Evolutionary conservation across 768 basidiomycete genomes (phyloP).

Genomic region (Tylopilus rubrobrunneus): DNA sequence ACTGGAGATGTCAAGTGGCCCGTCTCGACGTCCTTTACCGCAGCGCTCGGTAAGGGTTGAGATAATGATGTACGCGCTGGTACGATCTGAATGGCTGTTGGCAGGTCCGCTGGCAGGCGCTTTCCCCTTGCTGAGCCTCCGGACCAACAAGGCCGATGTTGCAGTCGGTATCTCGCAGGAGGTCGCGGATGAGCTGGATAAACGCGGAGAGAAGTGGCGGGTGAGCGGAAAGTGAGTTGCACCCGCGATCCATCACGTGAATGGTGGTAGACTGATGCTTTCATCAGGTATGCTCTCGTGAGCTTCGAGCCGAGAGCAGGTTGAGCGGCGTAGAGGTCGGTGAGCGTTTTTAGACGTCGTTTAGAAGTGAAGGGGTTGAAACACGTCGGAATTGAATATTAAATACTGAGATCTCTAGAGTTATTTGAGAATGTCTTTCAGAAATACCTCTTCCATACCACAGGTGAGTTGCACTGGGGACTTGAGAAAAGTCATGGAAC

Average conservation of each 20-base stretch:
- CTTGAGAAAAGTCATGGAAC: too few relatives aligned
- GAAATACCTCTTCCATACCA: too few relatives aligned
- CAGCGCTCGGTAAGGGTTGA: conserved; percentile 57
- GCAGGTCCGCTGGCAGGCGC: conserved; percentile 73
- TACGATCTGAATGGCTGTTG: conserved; percentile 3
- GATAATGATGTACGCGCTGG: neutral
- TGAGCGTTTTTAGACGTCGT: neutral
- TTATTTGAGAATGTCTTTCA: neutral
- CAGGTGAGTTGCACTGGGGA: too few relatives aligned
- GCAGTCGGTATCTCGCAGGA: conserved; percentile 74
- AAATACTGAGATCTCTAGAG: neutral
- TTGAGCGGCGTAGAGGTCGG: neutral
- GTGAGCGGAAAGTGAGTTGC: conserved; percentile 65
- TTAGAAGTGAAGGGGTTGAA: neutral
- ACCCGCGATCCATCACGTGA: neutral
- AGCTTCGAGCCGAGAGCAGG: conserved; percentile 24
- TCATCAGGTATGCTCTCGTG: conserved; percentile 28
- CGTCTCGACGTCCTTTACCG: conserved; percentile 66
- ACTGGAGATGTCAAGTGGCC: conserved; percentile 91
- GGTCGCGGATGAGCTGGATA: conserved; percentile 64
- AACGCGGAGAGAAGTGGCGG: conserved; percentile 67
- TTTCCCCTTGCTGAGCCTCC: conserved; percentile 78
- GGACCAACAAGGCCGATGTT: conserved; percentile 96
- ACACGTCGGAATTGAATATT: neutral
- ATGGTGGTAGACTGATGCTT: neutral